Evolutionary conservation across 768 basidiomycete species (phyloP).

Genomic region (Lepiota subincarnata): DNA sequence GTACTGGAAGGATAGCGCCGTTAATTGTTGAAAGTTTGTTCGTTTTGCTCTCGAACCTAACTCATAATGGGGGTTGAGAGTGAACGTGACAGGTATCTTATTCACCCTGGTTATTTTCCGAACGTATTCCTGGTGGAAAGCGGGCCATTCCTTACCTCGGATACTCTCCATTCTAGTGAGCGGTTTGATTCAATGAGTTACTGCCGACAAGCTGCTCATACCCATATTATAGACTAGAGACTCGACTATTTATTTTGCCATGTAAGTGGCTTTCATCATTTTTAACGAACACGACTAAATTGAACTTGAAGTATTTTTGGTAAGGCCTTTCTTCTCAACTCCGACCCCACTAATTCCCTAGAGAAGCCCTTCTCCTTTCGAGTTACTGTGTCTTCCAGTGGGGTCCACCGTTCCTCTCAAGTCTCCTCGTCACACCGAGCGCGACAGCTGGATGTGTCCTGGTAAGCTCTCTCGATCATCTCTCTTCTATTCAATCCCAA

Average conservation of each 20-base stretch:
- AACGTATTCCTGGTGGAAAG: slow-evolving; percentile 23
- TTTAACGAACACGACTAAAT: not conserved
- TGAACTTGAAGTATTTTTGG: slow-evolving; percentile 4
- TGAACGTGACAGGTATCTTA: slow-evolving; percentile 16
- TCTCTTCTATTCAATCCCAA: no score
- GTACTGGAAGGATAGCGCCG: slow-evolving; percentile 19
- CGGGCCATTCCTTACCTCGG: slow-evolving; percentile 19
- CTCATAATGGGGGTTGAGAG: not conserved
- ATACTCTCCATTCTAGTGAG: slow-evolving; percentile 22
- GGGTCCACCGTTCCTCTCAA: slow-evolving; percentile 24
- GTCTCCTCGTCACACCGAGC: slow-evolving; percentile 27
- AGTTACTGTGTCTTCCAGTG: slow-evolving; percentile 23
- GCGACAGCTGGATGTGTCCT: slow-evolving; percentile 25
- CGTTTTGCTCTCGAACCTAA: not conserved
- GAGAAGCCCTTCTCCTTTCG: slow-evolving; percentile 20
- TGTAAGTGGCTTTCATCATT: slow-evolving; percentile 16
- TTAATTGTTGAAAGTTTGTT: slow-evolving; percentile 25
- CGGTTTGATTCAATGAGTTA: not conserved
- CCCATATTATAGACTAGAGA: slow-evolving; percentile 18
- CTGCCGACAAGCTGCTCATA: not conserved
- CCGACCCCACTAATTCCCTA: not conserved
- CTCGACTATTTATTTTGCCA: slow-evolving; percentile 22
- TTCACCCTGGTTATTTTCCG: slow-evolving; percentile 22
- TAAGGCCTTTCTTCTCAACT: slow-evolving; percentile 1
- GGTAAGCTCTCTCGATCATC: slow-evolving; percentile 1